Base-by-base conservation (phyloP, 2,329 filamentous ascomycete species). In the Zasmidium citrigriseum region DNA sequence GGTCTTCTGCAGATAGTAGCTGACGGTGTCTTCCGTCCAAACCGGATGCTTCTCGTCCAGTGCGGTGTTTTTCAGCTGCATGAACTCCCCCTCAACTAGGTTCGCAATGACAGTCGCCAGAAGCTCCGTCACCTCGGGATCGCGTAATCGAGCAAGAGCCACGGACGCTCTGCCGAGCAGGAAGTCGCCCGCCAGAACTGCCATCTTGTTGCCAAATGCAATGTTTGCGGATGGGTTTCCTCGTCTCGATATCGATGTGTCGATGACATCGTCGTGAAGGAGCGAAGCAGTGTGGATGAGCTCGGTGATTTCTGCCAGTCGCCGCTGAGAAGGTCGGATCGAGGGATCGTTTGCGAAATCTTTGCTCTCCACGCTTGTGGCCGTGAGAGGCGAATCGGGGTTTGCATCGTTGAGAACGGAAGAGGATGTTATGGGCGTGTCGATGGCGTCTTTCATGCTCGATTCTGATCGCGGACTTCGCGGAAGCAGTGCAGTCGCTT, bases 141-240 rank as follows among this genome's bases (percentile, higher is more conserved):
- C 91, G 27, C 93, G 86, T 59, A 99, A 79, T 45, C 95, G 87
- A 14, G 95, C 95, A 45, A 99, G 83, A 4, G 93, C 93, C 5
- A 98, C 93, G 0, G 95, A 99, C 1, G 95, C 95, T 52, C 95
- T 85, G 3, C 93, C 93, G 1, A 99, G 83, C 46, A 99, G 80
- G 71, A 99, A 99, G 73, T 99, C 95, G n/a, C 95, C 95, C 0
- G 95, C 95, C 65, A 99, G 78, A 2, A 99, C 93, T 14, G 95
- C 93, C 93, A 99, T 98, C 77, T 99, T 99, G 81, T 99, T 99
- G 64, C 95, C 95, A 70, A 98, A 98, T 70, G 93, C 90, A 61
- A 95, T 84, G 74, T 99, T 99, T 27, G 95, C 95, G 1, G 91
- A 96, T 7, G 91, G 89, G 2, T 87, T 86, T 25, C 91, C 90